Conservation (phyloP, 257 asterid genomes). For the Echium plantagineum region DNA sequence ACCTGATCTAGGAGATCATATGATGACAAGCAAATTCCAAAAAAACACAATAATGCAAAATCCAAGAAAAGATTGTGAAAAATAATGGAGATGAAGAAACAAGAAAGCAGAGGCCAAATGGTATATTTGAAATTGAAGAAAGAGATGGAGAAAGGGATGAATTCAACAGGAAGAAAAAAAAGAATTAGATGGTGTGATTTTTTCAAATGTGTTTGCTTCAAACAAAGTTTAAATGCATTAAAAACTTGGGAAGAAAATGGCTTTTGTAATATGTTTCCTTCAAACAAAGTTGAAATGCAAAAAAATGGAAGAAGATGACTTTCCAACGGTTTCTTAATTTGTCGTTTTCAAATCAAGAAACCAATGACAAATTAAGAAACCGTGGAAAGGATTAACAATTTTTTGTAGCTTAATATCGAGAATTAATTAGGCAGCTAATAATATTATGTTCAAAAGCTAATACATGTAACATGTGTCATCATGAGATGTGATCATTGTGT, state of each 20-base stretch:
- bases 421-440: no score
- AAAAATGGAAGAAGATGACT: constrained; percentile 2
- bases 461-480: background rate
- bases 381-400: background rate
- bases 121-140: no score
- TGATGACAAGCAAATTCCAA: no score
- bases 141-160: background rate
- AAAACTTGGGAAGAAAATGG: constrained; percentile 3
- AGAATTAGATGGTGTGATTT: background rate
- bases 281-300: background rate
- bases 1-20: no score
- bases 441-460: background rate
- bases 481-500: no score
- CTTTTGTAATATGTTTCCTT: background rate
- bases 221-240: background rate
- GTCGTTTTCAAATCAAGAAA: constrained; percentile 16
- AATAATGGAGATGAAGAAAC: no score
- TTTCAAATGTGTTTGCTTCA: background rate
- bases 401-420: background rate
- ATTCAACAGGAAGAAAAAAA: background rate
- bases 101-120: no score
- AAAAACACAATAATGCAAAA: no score
- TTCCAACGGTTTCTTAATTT: constrained; percentile 43
- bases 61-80: no score
- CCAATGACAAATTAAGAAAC: constrained; percentile 1